Evolutionary conservation across 129 eudicot species (phyloP).

Genomic region (Glebionis coronaria): DNA sequence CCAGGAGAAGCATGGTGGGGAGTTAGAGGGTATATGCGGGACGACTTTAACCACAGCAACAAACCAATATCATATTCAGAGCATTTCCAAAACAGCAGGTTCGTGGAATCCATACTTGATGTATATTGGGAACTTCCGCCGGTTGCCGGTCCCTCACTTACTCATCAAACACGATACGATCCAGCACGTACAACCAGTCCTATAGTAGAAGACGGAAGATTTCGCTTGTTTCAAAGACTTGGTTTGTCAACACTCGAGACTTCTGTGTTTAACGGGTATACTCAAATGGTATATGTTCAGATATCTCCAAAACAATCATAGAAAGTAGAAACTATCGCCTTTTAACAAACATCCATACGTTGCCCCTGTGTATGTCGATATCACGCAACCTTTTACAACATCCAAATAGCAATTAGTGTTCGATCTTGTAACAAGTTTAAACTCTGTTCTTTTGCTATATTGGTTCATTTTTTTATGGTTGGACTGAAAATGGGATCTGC

Average conservation of each 20-base stretch:
- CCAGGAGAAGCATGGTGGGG: constrained; percentile 96
- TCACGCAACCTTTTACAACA: no score
- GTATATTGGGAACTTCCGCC: constrained; percentile 95
- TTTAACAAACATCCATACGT: no score
- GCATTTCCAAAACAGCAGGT: constrained; percentile 87
- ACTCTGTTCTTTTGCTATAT: no score
- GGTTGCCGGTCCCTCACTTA: constrained; percentile 91
- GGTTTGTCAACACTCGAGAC: constrained; percentile 59
- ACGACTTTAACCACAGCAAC: constrained; percentile 85
- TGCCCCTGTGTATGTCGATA: no score
- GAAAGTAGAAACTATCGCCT: no score
- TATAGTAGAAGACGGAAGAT: constrained; percentile 86
- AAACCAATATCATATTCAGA: constrained; percentile 53
- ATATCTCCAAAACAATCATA: constrained; percentile 36
- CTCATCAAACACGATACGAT: constrained; percentile 88
- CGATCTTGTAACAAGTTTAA: no score
- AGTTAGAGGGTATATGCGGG: constrained; percentile 88
- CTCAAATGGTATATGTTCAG: constrained; percentile 91
- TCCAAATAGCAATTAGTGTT: no score
- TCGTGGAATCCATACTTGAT: constrained; percentile 79
- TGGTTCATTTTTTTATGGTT: background rate
- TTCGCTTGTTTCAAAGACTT: constrained; percentile 70
- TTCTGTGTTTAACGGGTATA: constrained; percentile 83
- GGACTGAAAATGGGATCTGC: constrained; percentile 2
- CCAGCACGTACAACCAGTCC: constrained; percentile 83